These are phyloP conservation scores for Mortierella sp. DNA, from an alignment of 371 early-diverging fungal species.

Conservation along the genomic window DNA sequence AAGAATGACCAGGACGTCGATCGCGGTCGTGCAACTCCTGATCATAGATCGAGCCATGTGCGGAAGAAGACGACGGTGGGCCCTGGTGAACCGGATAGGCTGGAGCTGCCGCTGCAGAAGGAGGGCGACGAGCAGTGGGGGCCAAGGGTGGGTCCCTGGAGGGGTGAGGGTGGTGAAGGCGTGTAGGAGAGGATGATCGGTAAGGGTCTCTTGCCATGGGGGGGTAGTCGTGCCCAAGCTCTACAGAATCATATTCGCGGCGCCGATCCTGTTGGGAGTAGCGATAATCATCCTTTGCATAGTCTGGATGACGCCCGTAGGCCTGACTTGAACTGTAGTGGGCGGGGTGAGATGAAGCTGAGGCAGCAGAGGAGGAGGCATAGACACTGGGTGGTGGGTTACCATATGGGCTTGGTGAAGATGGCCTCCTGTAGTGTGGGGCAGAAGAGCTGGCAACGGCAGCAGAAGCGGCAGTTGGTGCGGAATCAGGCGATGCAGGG, in stretches of 20 bases:
- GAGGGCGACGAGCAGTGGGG: slow-evolving; percentile 12
- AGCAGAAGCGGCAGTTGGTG: slow-evolving; percentile 9
- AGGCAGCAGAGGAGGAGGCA: slow-evolving; percentile 5
- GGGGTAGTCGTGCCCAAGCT: slow-evolving; percentile 22
- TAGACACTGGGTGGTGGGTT: slow-evolving; percentile 27
- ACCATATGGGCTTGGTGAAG: slow-evolving; percentile 30
- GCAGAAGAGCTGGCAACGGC: slow-evolving; percentile 2
- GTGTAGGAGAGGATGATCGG: slow-evolving; percentile 24
- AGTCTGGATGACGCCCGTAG: slow-evolving; percentile 37
- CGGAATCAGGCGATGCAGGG: slow-evolving; percentile 21
- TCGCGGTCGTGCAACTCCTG: slow-evolving; percentile 30
- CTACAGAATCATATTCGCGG: slow-evolving; percentile 31
- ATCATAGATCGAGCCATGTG: slow-evolving; percentile 29
- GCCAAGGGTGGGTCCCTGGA: slow-evolving; percentile 17
- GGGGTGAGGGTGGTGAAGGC: slow-evolving; percentile 23
- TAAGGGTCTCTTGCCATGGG: slow-evolving; percentile 30
- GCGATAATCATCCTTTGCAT: slow-evolving; percentile 36
- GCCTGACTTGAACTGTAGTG: slow-evolving; percentile 25
- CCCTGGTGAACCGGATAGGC: slow-evolving; percentile 25
- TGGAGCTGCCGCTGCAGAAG: slow-evolving; percentile 13
- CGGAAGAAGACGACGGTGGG: not conserved
- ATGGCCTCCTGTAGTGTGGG: slow-evolving; percentile 23
- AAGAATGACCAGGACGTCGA: slow-evolving; percentile 27
- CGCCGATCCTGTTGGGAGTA: slow-evolving; percentile 23
- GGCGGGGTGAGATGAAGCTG: slow-evolving; percentile 4